Evolutionary conservation across 768 basidiomycete species (phyloP).

Genomic region (Boletus reticuloceps): DNA sequence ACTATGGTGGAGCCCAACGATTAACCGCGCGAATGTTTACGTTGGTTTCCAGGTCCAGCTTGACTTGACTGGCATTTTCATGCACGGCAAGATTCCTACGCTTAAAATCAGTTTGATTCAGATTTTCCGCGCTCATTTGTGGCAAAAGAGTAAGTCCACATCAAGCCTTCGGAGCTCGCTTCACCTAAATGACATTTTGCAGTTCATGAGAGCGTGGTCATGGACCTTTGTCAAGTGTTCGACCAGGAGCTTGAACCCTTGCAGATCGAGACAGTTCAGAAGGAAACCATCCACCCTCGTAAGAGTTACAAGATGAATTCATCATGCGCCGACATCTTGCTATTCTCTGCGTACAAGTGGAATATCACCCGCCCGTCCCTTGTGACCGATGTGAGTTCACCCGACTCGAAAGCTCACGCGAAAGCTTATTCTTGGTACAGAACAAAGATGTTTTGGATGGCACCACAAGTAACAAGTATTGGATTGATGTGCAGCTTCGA

Average conservation of each 20-base stretch:
- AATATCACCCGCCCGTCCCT: conserved; percentile 96
- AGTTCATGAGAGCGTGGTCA: conserved; percentile 91
- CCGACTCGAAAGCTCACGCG: background rate
- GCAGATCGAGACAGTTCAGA: conserved; percentile 99
- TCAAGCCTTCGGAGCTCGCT: conserved; percentile 7
- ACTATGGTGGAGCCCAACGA: conserved; percentile 98
- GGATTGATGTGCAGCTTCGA: conserved; percentile 93
- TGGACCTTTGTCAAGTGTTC: conserved; percentile 98
- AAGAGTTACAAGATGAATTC: conserved; percentile 99
- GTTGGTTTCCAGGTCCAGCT: conserved; percentile 99
- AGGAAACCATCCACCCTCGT: conserved; percentile 98
- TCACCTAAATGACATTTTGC: conserved; percentile 8
- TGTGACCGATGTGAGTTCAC: conserved; percentile 75
- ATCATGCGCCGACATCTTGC: conserved; percentile 96
- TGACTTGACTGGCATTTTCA: conserved; percentile 96
- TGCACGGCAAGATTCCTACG: conserved; percentile 98
- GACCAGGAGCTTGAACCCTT: conserved; percentile 98
- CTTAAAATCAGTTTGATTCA: conserved; percentile 99
- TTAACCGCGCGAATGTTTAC: conserved; percentile 98
- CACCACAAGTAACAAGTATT: conserved; percentile 98
- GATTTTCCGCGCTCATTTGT: conserved; percentile 99
- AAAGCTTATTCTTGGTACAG: conserved; percentile 36
- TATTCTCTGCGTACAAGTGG: conserved; percentile 99
- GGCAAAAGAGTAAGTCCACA: conserved; percentile 90
- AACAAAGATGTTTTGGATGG: conserved; percentile 95